Base-by-base conservation (phyloP, 2,329 filamentous ascomycete species). In the Sclerotinia minor region DNA sequence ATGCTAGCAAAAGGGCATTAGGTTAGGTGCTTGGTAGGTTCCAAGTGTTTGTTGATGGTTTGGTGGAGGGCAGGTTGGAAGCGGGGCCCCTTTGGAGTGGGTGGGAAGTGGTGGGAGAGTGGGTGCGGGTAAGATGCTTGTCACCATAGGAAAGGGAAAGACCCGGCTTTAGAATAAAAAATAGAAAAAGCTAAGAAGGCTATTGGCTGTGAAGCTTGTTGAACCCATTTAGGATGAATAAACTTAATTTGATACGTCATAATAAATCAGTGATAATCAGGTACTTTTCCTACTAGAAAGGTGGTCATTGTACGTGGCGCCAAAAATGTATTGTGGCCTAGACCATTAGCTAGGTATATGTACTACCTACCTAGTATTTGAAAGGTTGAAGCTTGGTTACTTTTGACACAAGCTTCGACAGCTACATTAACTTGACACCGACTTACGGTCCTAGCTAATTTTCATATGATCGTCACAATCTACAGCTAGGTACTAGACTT, bases 41-140 rank as follows among this genome's bases (percentile, higher is more conserved):
- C 44, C 54, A 59, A 60, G 38, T 66, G 64, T 59, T 49, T 49
- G 53, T 50, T 50, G 54, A 24, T 59, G 45, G 64, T 38, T 60
- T 66, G 64, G 55, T 50, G 26, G 53, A 41, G 64, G 64, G 64
- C 41, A 65, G 53, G 64, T 65, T 58, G 64, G 64, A 59, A 65
- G 64, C 64, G 64, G 64, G 64, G 64, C 64, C 47, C 15, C 35
- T 53, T 47, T 57, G 64, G 52, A 35, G 52, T 59, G 38, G 55
- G 45, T 38, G 35, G 35, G 13, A 9, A 13, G 35, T 38, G 38
- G 38, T 38, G 38, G 55, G 41, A 60, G 44, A 47, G 58, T 61
- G 58, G 44, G 58, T 45, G 21, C 58, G 44, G 44, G 44, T 60
- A 60, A 49, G 57, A 35, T 60, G 44, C 58, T 61, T 35, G 45